Evolutionary conservation across 495 filamentous ascomycete species (phyloP), one percentile per base, ranked within the genome.

Genomic region (Penicillium silybi): DNA sequence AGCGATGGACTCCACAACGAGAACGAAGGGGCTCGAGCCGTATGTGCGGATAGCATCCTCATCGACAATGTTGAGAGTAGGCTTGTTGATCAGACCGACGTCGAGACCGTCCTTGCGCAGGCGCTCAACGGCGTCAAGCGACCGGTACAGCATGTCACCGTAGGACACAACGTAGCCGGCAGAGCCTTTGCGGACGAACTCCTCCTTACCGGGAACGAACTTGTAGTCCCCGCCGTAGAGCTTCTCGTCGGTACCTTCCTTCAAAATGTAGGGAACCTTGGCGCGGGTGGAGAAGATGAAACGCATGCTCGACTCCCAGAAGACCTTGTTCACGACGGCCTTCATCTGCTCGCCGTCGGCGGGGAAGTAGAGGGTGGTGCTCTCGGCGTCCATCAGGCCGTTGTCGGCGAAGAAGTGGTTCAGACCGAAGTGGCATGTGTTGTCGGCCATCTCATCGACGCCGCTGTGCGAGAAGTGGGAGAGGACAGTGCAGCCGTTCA

Each of bases 391-490:
- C 62, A 70, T 67, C 13, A 72, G 56, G 2, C 69, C 69, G 41
- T 72, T 72, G 25, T 72, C 69, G 11, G 69, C 69, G 45, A 72
- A 72, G 64, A 72, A 72, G 52, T 70, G 64, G 61, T 72, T 70
- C 32, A 72, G 47, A 18, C 69, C 69, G 52, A 72, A 72, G 54
- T 72, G 69, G 58, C 69, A 72, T 26, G 69, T 72, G 58, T 72
- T 72, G 50, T 72, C 69, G 20, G 69, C 69, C 58, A 72, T 72
- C 61, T 72, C 69, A 42, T 72, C 69, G 3, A 72, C 66, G 48
- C 69, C 69, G 40, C 66, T 69, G 59, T 72, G 69, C 1, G 66
- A 69, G 56, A 72, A 72, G 56, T 72, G 69, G 5, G 66, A 68
- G 18, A 72, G 56, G 10, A 72, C 69, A 35, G 58, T 68, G 50